These are phyloP conservation scores for Sungouiozyma intestinalis DNA, from an alignment of 805 yeast genomes.

Conservation along the genomic window DNA sequence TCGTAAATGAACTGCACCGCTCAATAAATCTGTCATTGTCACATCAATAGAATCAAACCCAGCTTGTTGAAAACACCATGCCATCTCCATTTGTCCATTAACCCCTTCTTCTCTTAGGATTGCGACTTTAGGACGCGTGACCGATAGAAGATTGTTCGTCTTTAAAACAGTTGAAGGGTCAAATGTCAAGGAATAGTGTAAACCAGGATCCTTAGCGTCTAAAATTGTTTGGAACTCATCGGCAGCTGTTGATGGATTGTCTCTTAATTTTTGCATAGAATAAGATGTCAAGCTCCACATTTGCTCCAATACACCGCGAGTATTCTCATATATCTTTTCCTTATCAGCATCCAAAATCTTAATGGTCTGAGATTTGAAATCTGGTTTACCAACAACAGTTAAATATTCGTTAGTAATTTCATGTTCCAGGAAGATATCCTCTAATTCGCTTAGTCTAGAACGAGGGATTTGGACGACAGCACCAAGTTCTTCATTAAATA, in stretches of 20 bases:
- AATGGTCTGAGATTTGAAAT: constrained; percentile 40
- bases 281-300: constrained; percentile 84
- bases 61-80: constrained; percentile 89
- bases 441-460: constrained; percentile 45
- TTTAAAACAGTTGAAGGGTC: constrained; percentile 43
- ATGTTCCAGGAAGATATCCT: constrained; percentile 40
- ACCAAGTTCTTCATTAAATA: constrained; percentile 92
- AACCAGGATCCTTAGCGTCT: constrained; percentile 86
- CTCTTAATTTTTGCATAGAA: constrained; percentile 83
- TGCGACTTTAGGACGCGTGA: constrained; percentile 73
- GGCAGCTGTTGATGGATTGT: constrained; percentile 82
- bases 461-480: constrained; percentile 81
- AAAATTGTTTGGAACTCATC: constrained; percentile 68
- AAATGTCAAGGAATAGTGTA: constrained; percentile 68
- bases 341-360: constrained; percentile 30
- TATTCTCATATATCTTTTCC: constrained; percentile 34
- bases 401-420: constrained; percentile 49
- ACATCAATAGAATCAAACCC: constrained; percentile 93
- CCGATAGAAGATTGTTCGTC: constrained; percentile 19
- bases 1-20: constrained; percentile 60
- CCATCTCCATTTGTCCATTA: constrained; percentile 97
- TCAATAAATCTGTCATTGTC: constrained; percentile 86
- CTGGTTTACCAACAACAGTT: constrained; percentile 60
- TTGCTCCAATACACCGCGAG: constrained; percentile 68
- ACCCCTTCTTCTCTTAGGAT: constrained; percentile 98